Conservation (phyloP, 441 rosid species). For the Erodium trifolium region DNA sequence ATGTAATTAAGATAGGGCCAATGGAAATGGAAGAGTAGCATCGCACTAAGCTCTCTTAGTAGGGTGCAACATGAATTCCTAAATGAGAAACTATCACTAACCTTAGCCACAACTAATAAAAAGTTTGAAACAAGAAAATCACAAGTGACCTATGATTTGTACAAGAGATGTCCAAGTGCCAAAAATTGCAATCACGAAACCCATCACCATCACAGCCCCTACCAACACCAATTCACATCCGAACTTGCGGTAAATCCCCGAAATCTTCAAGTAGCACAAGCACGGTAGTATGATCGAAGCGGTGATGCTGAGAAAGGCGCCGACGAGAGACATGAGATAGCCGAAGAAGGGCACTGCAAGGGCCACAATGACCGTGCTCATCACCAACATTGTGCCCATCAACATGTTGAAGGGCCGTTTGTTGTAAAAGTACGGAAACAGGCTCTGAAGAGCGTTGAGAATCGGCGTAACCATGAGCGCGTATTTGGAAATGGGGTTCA, state of each 20-base stretch:
- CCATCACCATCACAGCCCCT: slow-evolving; percentile 8
- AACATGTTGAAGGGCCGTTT: not conserved
- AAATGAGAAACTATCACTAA: too few relatives aligned
- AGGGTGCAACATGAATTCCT: too few relatives aligned
- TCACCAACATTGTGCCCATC: slow-evolving; percentile 12
- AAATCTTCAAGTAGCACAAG: slow-evolving; percentile 18
- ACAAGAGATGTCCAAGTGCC: slow-evolving; percentile 16
- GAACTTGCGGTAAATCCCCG: not conserved
- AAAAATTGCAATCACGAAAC: not conserved
- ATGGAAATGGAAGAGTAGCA: too few relatives aligned
- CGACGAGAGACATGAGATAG: slow-evolving; percentile 12
- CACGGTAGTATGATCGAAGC: slow-evolving; percentile 15
- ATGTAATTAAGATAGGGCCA: too few relatives aligned
- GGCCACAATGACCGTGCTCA: slow-evolving; percentile 14
- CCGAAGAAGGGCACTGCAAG: slow-evolving; percentile 12
- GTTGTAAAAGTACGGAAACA: not conserved
- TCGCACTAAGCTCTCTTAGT: too few relatives aligned
- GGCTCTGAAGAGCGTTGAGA: slow-evolving; percentile 8
- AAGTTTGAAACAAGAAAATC: too few relatives aligned
- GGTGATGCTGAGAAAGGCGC: slow-evolving; percentile 10
- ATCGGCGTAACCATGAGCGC: slow-evolving; percentile 14
- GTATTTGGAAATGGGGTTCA: slow-evolving; percentile 3
- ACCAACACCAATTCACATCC: slow-evolving; percentile 5
- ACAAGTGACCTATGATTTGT: not conserved
- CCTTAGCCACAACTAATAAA: too few relatives aligned